These are phyloP conservation scores for Cladosporium cucumerinum DNA, from an alignment of 2,329 filamentous ascomycete species.

Conservation along the genomic window DNA sequence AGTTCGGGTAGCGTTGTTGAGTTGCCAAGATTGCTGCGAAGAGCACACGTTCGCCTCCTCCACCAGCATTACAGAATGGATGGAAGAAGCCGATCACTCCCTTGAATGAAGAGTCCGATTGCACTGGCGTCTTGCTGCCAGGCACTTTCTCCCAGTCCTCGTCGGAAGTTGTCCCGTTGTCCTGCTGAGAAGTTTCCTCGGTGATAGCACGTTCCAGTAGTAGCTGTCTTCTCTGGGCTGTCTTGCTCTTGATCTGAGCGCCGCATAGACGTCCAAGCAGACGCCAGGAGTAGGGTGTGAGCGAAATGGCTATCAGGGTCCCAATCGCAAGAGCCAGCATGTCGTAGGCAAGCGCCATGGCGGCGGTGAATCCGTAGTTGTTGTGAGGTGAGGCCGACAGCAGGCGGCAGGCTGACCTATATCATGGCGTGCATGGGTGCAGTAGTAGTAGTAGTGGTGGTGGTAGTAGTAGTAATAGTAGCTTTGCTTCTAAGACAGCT, in stretches of 20 bases:
- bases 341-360: slow-evolving; percentile 11
- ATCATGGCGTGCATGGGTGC: neutral
- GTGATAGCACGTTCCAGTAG: slow-evolving; percentile 27
- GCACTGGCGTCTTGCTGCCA: slow-evolving; percentile 47
- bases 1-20: slow-evolving; percentile 81
- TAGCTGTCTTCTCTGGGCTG: slow-evolving; percentile 32
- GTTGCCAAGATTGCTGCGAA: slow-evolving; percentile 94
- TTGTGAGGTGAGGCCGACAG: neutral
- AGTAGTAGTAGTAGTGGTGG: neutral
- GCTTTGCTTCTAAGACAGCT: neutral
- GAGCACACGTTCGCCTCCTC: slow-evolving; percentile 89
- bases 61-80: slow-evolving; percentile 96
- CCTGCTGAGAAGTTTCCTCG: slow-evolving; percentile 23
- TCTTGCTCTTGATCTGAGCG: slow-evolving; percentile 28
- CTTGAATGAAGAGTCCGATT: slow-evolving; percentile 62
- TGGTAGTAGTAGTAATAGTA: neutral
- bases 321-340: slow-evolving; percentile 26
- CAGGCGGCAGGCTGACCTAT: neutral
- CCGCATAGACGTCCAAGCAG: slow-evolving; percentile 28
- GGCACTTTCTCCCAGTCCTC: slow-evolving; percentile 68
- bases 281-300: slow-evolving; percentile 27
- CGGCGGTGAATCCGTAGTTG: neutral
- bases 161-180: slow-evolving; percentile 43
- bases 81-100: slow-evolving; percentile 96
- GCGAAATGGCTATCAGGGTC: slow-evolving; percentile 21